These are phyloP conservation scores for Blastomyces gilchristii DNA, from an alignment of 2,329 filamentous ascomycete species.

Conservation along the genomic window DNA sequence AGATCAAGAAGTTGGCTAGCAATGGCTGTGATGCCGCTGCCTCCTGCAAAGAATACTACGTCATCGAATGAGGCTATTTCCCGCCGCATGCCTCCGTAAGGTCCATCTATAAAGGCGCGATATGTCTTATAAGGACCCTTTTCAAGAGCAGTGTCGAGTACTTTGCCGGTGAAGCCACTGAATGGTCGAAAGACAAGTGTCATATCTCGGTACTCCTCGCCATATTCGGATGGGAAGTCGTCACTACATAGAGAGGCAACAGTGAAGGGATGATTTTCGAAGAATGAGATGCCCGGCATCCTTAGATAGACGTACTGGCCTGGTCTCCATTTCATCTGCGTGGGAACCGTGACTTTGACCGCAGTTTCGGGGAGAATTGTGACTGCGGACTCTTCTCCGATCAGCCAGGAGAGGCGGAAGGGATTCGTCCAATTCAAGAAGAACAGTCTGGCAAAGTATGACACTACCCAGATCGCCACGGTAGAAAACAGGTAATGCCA, in stretches of 20 bases:
- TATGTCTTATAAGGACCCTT: slow-evolving; percentile 89
- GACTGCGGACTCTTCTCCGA: slow-evolving; percentile 84
- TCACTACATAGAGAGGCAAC: slow-evolving; percentile 87
- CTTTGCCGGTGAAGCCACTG: slow-evolving; percentile 75
- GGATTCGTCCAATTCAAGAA: slow-evolving; percentile 87
- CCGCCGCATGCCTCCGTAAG: slow-evolving; percentile 87
- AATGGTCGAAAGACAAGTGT: slow-evolving; percentile 87
- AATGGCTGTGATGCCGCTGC: slow-evolving; percentile 86
- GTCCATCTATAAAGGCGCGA: slow-evolving; percentile 82
- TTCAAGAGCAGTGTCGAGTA: slow-evolving; percentile 70
- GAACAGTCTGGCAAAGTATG: slow-evolving; percentile 63
- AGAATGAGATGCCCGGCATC: slow-evolving; percentile 81
- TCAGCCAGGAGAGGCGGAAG: slow-evolving; percentile 66
- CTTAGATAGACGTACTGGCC: slow-evolving; percentile 92
- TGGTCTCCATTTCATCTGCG: slow-evolving; percentile 82
- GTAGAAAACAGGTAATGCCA: slow-evolving; percentile 84
- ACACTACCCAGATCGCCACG: slow-evolving; percentile 64
- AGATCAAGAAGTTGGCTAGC: slow-evolving; percentile 84
- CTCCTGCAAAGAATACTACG: slow-evolving; percentile 83
- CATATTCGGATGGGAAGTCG: slow-evolving; percentile 86
- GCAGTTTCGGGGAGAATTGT: slow-evolving; percentile 84
- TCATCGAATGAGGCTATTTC: slow-evolving; percentile 88
- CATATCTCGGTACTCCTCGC: slow-evolving; percentile 77
- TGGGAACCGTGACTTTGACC: slow-evolving; percentile 92
- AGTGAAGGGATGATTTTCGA: slow-evolving; percentile 93